Evolutionary conservation across 208 protist species (phyloP).

Genomic region (Trichomonas gallinae): DNA sequence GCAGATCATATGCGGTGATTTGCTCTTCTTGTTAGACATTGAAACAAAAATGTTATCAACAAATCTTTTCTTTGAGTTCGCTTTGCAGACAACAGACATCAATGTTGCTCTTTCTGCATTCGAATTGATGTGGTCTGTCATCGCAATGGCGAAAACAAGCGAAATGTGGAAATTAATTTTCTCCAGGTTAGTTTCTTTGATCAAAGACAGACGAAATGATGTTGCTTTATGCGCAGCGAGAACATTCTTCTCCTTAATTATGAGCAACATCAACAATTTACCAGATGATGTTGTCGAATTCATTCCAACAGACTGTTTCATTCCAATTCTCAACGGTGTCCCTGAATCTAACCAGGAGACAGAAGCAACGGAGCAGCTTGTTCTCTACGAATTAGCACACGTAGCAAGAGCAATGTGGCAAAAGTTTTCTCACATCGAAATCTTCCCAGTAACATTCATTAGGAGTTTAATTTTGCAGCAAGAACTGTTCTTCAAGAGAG

Average conservation of each 20-base stretch:
- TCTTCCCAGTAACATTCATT: not conserved
- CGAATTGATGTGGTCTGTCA: not conserved
- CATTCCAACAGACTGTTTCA: not conserved
- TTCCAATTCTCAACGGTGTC: not conserved
- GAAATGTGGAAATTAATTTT: slow-evolving; percentile 15
- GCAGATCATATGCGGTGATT: not conserved
- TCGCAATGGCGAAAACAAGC: not conserved
- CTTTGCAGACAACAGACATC: not conserved
- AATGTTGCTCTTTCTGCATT: not conserved
- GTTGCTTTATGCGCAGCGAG: not conserved
- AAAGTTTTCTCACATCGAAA: not conserved
- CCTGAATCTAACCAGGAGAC: not conserved
- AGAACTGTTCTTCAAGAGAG: not conserved
- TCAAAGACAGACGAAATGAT: not conserved
- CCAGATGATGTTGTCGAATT: not conserved
- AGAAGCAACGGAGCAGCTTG: not conserved
- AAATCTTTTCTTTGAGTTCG: not conserved
- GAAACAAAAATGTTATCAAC: not conserved
- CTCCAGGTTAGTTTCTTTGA: no score
- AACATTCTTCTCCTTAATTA: slow-evolving; percentile 1
- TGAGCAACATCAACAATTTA: not conserved
- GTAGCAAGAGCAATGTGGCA: not conserved
- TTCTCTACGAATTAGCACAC: not conserved
- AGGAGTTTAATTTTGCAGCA: not conserved
- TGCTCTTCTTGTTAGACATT: not conserved